Evolutionary conservation across 2,329 filamentous ascomycete genomes (phyloP), one percentile per base, ranked within the genome.

Genomic region (Apiospora kogelbergensis): DNA sequence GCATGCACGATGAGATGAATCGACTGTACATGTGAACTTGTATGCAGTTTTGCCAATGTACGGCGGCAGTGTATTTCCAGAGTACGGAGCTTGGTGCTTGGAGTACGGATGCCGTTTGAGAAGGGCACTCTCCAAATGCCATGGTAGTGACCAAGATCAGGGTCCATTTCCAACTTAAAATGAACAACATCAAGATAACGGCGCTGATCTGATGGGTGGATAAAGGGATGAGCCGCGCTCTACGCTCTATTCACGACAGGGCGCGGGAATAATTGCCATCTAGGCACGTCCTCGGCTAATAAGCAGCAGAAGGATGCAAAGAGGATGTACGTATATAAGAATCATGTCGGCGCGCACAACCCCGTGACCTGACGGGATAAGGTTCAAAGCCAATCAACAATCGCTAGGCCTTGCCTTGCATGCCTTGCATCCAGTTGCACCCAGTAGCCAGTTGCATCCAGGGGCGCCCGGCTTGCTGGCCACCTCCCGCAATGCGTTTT

Each of bases 151-250:
- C 53, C 53, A 7, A 7, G 26, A 60, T 60, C 48, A 57, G 48
- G 48, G 15, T 24, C 53, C 53, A 15, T 30, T 13, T 45, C 53
- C 17, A 60, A 60, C 30, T 60, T 60, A 60, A 60, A 60, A 60
- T n/a, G 10, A 22, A 60, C 30, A 22, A 60, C 30, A 60, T 37
- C 53, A 37, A 60, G 53, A 60, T 37, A 33, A 37, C 53, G 53
- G 53, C 30, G 26, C 53, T 17, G 30, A 37, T 30, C 53, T 17
- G 30, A 37, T 30, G 9, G 30, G 53, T 60, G 53, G 53, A 37
- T 60, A 60, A 37, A 60, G 53, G 53, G 53, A 60, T 60, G 30
- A 60, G 53, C 53, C 53, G 53, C 53, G 20, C 53, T 37, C 53
- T 37, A 37, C 53, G 20, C 53, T 37, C 53, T 37, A 37, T 15